These are phyloP conservation scores for Deinandra increscens DNA, from an alignment of 129 eudicot species.

Conservation along the genomic window DNA sequence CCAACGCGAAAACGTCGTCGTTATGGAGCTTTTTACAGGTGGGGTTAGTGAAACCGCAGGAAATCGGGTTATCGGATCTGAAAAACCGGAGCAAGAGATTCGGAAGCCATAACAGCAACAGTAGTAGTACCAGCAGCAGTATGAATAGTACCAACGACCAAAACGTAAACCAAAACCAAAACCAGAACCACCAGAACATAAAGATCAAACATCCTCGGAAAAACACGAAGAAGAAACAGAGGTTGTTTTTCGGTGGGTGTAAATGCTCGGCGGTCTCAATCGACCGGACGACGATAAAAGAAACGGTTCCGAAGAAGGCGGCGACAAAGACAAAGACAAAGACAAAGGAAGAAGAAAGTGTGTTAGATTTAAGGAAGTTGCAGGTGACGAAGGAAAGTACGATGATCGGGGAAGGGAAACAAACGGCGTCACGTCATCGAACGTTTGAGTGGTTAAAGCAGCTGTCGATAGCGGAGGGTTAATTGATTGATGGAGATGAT, in stretches of 20 bases:
- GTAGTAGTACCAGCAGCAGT: conserved; percentile 44
- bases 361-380: background rate
- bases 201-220: background rate
- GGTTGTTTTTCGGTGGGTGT: conserved; percentile 52
- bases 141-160: conserved; percentile 26
- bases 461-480: conserved; percentile 51
- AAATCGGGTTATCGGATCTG: conserved; percentile 54
- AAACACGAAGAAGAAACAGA: conserved; percentile 39
- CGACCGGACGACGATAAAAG: conserved; percentile 26
- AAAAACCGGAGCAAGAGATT: conserved; percentile 43
- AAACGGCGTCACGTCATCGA: conserved; percentile 68
- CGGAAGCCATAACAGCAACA: conserved; percentile 55
- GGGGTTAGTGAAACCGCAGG: conserved; percentile 70
- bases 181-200: no score
- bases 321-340: no score
- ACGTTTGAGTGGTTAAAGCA: conserved; percentile 98
- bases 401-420: conserved; percentile 38
- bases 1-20: conserved; percentile 47
- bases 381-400: conserved; percentile 16
- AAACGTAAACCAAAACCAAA: conserved; percentile 9
- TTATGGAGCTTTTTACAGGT: conserved; percentile 62
- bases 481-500: conserved; percentile 33
- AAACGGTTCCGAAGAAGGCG: conserved; percentile 19
- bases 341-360: conserved; percentile 21
- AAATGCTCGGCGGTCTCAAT: conserved; percentile 52